Conservation (phyloP, 495 filamentous ascomycete genomes). For the Talaromyces ruber region DNA sequence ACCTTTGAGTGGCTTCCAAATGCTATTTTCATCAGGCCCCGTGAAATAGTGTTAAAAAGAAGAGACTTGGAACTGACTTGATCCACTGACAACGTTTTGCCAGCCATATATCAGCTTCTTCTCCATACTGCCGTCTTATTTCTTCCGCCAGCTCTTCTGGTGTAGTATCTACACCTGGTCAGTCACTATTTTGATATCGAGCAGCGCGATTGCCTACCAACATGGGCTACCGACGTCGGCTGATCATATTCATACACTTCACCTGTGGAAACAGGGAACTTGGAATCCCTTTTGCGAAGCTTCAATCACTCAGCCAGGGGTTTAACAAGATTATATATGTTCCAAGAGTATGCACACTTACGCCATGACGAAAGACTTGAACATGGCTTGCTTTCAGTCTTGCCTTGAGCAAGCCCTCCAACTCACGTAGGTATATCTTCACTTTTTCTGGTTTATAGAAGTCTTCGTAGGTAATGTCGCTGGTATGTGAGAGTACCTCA, state of each 20-base stretch:
- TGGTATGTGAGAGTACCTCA: neutral
- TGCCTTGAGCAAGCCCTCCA: constrained; percentile 1
- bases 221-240: constrained; percentile 7
- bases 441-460: constrained; percentile 2
- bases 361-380: constrained; percentile 3
- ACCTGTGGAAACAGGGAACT: constrained; percentile 3
- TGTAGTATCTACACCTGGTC: neutral
- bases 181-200: neutral
- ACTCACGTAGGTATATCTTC: neutral
- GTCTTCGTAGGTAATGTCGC: constrained; percentile 4
- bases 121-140: neutral
- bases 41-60: neutral
- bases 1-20: constrained; percentile 10
- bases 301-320: neutral
- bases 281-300: neutral
- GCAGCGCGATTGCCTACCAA: constrained; percentile 3
- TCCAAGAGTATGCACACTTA: neutral
- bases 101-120: neutral
- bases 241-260: constrained; percentile 7
- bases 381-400: neutral
- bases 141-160: neutral
- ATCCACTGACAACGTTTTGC: neutral
- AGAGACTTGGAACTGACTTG: neutral
- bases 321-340: neutral
- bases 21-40: neutral